A percentile compares a stretch with the other conserved stretches of the same genome.
These are phyloP conservation scores for Agrostemma githago DNA, from an alignment of 148 eudicot genomes.

Conservation along the genomic window DNA sequence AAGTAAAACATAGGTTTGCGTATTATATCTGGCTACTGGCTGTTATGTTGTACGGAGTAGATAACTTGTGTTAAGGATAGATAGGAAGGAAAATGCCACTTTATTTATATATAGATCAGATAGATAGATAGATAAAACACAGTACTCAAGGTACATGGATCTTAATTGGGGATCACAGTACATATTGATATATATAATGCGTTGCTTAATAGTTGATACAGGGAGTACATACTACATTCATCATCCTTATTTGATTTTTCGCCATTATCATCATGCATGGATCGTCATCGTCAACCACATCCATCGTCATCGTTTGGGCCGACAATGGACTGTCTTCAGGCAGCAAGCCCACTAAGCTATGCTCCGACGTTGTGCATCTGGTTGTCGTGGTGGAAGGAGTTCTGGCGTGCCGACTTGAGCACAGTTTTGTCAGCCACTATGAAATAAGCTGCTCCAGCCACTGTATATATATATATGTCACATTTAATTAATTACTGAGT, in stretches of 20 bases:
- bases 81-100: not conserved
- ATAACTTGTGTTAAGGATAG: not conserved
- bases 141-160: not conserved
- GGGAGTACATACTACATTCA: constrained; percentile 16
- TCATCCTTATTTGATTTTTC: not conserved
- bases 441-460: constrained; percentile 76
- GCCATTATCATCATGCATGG: constrained; percentile 21
- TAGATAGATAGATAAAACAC: not conserved
- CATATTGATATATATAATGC: not conserved
- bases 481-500: not conserved
- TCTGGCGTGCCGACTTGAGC: constrained; percentile 61
- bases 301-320: not conserved
- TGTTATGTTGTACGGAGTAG: too few relatives aligned
- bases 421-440: constrained; percentile 94
- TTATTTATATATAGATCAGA: not conserved
- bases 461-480: constrained; percentile 20
- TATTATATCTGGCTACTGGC: too few relatives aligned
- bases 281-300: not conserved
- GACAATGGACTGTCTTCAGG: not conserved
- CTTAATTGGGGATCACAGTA: not conserved
- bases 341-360: not conserved
- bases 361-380: constrained; percentile 20
- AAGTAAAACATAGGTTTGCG: too few relatives aligned
- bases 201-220: not conserved
- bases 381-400: constrained; percentile 54